phyloP scores from a whole-genome alignment of 2,329 filamentous ascomycete species.

The Calonectria hongkongensis region DNA sequence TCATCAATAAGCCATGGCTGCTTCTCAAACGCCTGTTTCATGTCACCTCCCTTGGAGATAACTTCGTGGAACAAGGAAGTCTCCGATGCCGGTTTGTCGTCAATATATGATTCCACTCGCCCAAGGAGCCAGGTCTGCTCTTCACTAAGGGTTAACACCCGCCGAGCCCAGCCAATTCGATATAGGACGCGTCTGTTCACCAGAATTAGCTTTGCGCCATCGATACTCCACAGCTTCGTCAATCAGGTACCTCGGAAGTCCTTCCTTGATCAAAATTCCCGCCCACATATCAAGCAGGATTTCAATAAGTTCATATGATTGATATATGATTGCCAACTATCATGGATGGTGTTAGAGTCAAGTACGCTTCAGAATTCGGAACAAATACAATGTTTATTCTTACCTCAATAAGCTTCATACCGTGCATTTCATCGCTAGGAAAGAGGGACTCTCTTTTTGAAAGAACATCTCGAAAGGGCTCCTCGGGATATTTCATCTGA shows the following conservation, averaged over 20 bases:
- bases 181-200: neutral
- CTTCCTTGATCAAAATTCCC: neutral
- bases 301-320: neutral
- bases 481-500: neutral
- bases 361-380: accelerated
- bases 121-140: neutral
- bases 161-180: neutral
- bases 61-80: too few species aligned
- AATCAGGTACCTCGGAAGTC: neutral
- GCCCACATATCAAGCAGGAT: neutral
- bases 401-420: neutral
- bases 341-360: neutral
- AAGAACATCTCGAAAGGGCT: neutral
- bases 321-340: too few species aligned
- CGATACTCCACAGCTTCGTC: neutral
- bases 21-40: neutral
- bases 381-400: too few species aligned
- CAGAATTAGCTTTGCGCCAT: neutral
- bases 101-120: too few species aligned
- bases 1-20: neutral
- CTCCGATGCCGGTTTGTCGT: too few species aligned
- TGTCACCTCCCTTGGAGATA: too few species aligned
- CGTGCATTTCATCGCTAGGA: neutral
- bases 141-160: neutral
- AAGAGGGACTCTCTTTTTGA: neutral